Percentiles rank a stretch among this genome's conserved stretches.
phyloP scores from a whole-genome alignment of 768 basidiomycete genomes.

The Coprinellus micaceus region DNA sequence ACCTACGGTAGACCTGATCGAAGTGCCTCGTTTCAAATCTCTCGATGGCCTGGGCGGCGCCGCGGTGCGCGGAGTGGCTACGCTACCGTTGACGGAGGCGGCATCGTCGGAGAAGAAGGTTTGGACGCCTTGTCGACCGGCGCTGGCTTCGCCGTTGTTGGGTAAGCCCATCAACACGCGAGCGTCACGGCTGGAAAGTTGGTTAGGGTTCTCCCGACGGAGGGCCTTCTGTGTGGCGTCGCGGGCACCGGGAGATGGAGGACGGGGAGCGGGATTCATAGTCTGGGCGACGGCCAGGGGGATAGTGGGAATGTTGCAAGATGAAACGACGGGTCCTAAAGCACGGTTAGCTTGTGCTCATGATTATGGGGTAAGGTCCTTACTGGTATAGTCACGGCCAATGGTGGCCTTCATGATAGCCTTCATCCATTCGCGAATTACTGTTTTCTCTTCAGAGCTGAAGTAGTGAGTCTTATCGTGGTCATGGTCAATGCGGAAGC shows the following conservation, averaged over 20 bases:
- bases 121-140: constrained; percentile 49
- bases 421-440: constrained; percentile 99
- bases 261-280: constrained; percentile 93
- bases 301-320: constrained; percentile 95
- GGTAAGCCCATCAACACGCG: constrained; percentile 67
- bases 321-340: constrained; percentile 89
- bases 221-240: constrained; percentile 86
- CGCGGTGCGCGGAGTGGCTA: constrained; percentile 5
- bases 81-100: constrained; percentile 17
- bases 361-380: constrained; percentile 22
- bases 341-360: constrained; percentile 10
- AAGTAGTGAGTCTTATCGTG: constrained; percentile 85
- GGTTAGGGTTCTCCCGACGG: constrained; percentile 80
- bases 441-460: constrained; percentile 81
- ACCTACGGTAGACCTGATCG: constrained; percentile 27
- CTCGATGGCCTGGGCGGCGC: constrained; percentile 68
- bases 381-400: constrained; percentile 86
- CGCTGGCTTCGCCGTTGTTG: constrained; percentile 27
- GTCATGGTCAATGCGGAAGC: constrained; percentile 92
- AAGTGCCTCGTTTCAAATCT: constrained; percentile 49
- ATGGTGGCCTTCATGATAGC: constrained; percentile 99
- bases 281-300: constrained; percentile 92
- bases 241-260: constrained; percentile 85
- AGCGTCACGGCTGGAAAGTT: constrained; percentile 77
- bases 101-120: constrained; percentile 52